Conservation (phyloP, 805 yeast species). For the Teunomyces lycoperdinae region DNA sequence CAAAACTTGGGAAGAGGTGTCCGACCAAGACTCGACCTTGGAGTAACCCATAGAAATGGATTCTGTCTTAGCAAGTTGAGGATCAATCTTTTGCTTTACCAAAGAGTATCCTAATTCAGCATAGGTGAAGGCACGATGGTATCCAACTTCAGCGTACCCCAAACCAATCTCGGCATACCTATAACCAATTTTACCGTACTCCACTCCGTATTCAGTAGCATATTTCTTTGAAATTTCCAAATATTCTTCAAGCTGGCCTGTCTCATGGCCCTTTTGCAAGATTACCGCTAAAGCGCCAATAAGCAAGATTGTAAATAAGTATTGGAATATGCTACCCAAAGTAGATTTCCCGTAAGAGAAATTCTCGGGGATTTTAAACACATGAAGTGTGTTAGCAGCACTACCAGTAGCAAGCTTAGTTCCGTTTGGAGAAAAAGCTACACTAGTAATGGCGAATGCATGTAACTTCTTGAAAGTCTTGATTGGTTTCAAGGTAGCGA, state of each 20-base stretch:
- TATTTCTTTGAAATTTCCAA: conserved; percentile 8
- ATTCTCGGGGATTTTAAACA: conserved; percentile 56
- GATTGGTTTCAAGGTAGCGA: conserved; percentile 49
- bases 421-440: conserved; percentile 68
- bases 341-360: conserved; percentile 41
- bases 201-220: conserved; percentile 16
- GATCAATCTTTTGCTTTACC: conserved; percentile 27
- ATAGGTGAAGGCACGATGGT: conserved; percentile 19
- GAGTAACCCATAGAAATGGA: conserved; percentile 18
- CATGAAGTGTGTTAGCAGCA: conserved; percentile 71
- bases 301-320: conserved; percentile 32
- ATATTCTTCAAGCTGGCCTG: conserved; percentile 29
- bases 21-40: conserved; percentile 21
- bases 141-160: conserved; percentile 16
- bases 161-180: conserved; percentile 14
- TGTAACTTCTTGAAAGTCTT: conserved; percentile 62
- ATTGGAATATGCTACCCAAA: conserved; percentile 32
- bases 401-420: conserved; percentile 66
- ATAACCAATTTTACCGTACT: conserved; percentile 14
- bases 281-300: conserved; percentile 30
- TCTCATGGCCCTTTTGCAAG: conserved; percentile 34
- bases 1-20: background rate
- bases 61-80: conserved; percentile 17
- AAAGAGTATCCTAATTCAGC: conserved; percentile 20
- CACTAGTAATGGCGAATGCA: conserved; percentile 71